A percentile compares a stretch with the other conserved stretches of the same genome.
Conservation (phyloP, 2,329 filamentous ascomycete genomes). For the Tolypocladium endophyticum region DNA sequence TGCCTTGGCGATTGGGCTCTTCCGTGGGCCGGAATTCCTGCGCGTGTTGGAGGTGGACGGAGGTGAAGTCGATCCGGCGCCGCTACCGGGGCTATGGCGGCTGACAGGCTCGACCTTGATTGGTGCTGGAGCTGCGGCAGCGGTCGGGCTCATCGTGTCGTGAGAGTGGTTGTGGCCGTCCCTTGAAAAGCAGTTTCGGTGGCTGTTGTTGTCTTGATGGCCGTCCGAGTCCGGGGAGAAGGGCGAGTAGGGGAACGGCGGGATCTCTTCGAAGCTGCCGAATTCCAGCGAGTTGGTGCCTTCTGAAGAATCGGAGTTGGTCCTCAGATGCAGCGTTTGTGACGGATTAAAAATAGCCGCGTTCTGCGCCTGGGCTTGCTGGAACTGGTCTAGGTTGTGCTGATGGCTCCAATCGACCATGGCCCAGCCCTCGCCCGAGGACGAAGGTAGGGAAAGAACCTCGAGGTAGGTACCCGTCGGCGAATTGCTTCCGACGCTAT, state of each 20-base stretch:
- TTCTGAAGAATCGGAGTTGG: conserved; percentile 77
- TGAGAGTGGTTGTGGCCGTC: conserved; percentile 38
- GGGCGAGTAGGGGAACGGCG: conserved; percentile 60
- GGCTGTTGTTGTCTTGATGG: conserved; percentile 49
- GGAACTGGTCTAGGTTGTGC: conserved; percentile 53
- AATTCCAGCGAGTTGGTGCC: conserved; percentile 55
- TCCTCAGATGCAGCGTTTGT: conserved; percentile 81
- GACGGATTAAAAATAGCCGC: conserved; percentile 81
- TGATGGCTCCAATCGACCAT: conserved; percentile 68
- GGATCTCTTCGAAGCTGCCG: conserved; percentile 73
- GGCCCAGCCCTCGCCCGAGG: conserved; percentile 81
- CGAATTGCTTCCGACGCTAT: conserved; percentile 33
- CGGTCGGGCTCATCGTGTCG: conserved; percentile 55
- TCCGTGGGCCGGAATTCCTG: conserved; percentile 59
- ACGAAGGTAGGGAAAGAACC: conserved; percentile 69
- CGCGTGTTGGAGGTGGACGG: conserved; percentile 51
- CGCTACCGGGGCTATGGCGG: conserved; percentile 50
- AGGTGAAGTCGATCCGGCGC: conserved; percentile 49
- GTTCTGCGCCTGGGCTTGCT: conserved; percentile 39
- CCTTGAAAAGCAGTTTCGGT: conserved; percentile 52
- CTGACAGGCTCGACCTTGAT: conserved; percentile 47
- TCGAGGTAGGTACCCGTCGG: conserved; percentile 58
- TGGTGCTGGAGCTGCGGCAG: conserved; percentile 57
- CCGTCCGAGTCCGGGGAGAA: conserved; percentile 77
- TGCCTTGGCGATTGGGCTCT: conserved; percentile 71